Percentiles rank a stretch among this genome's conserved stretches.
phyloP scores from a whole-genome alignment of 805 yeast genomes.

The Wickerhamiella spandovensis region DNA sequence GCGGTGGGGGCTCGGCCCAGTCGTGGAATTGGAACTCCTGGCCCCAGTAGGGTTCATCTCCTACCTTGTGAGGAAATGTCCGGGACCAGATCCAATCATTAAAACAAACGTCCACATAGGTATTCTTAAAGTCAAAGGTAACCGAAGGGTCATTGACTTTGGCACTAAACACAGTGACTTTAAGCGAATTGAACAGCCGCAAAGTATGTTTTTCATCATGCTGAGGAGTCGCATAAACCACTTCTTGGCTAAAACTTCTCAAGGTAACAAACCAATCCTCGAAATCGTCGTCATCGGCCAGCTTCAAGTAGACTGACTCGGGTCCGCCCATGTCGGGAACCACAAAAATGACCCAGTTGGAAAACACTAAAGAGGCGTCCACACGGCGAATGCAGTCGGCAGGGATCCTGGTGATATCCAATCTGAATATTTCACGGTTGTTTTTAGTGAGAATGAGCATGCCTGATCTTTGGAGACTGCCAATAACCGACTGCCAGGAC shows the following conservation, averaged over 20 bases:
- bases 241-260: constrained; percentile 17
- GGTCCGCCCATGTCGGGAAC: constrained; percentile 18
- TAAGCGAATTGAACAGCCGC: constrained; percentile 7
- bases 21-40: constrained; percentile 52
- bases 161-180: constrained; percentile 1
- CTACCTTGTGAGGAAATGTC: constrained; percentile 45
- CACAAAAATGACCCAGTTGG: constrained; percentile 10
- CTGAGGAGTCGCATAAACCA: constrained; percentile 15
- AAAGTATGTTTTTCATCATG: constrained; percentile 10
- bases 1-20: constrained; percentile 37
- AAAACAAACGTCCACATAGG: constrained; percentile 56
- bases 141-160: neutral
- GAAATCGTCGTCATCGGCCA: constrained; percentile 17
- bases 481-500: constrained; percentile 13
- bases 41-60: constrained; percentile 65
- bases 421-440: constrained; percentile 3
- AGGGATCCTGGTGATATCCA: constrained; percentile 9
- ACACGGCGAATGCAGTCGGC: constrained; percentile 9
- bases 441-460: constrained; percentile 7
- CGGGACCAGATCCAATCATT: constrained; percentile 70
- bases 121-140: constrained; percentile 13
- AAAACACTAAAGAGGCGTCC: constrained; percentile 13
- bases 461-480: constrained; percentile 13
- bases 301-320: constrained; percentile 16
- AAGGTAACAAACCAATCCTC: constrained; percentile 24